Evolutionary conservation across 2,329 filamentous ascomycete genomes (phyloP).

Genomic region (Botrytis aclada): DNA sequence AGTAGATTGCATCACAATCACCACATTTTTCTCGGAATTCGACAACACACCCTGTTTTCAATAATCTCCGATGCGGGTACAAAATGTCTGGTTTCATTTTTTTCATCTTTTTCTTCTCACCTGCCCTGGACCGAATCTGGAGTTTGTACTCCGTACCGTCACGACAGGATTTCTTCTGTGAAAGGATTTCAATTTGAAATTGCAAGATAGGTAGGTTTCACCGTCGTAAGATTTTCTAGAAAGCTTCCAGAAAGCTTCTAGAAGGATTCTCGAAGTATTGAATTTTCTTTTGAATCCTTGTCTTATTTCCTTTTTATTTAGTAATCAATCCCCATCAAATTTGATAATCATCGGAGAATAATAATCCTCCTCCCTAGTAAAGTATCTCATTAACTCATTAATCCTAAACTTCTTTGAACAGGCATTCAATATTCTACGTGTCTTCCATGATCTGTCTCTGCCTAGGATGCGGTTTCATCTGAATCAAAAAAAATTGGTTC

Average conservation of each 20-base stretch:
- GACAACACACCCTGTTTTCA: background rate
- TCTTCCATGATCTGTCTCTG: background rate
- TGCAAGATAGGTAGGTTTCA: background rate
- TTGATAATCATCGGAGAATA: background rate
- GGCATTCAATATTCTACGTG: background rate
- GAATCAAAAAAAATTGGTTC: background rate
- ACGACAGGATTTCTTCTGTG: background rate
- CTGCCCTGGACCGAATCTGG: background rate
- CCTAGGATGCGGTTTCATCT: background rate
- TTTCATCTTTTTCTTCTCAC: background rate
- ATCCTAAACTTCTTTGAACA: background rate
- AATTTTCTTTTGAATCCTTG: background rate
- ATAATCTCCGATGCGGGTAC: conserved; percentile 11
- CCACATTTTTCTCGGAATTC: background rate
- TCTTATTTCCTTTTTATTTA: background rate
- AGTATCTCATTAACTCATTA: background rate
- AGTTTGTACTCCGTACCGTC: background rate
- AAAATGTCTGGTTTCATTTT: background rate
- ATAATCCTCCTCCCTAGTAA: background rate
- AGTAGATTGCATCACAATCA: background rate
- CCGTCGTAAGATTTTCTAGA: background rate
- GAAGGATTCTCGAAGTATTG: too few relatives aligned
- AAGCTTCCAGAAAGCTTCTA: background rate
- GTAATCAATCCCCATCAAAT: background rate
- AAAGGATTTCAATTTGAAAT: background rate